Evolutionary conservation across 352 stramenopile species (phyloP).

Genomic region (Aphanomyces cochlioides): DNA sequence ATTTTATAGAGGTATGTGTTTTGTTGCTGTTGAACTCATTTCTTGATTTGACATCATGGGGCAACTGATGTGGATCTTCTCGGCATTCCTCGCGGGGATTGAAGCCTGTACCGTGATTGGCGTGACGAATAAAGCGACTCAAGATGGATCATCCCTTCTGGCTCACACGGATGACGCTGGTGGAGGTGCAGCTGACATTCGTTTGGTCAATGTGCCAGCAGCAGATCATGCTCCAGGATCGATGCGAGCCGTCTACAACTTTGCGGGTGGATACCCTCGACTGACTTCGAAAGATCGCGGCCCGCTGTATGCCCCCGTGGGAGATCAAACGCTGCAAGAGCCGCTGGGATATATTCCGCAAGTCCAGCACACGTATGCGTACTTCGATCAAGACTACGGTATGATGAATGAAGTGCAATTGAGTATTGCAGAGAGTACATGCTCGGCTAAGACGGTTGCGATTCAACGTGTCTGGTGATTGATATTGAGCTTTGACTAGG

Average conservation of each 20-base stretch:
- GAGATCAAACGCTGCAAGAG: constrained; percentile 38
- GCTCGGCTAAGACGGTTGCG: constrained; percentile 59
- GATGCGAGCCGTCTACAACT: constrained; percentile 42
- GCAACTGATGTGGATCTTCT: no score
- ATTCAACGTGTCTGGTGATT: not conserved
- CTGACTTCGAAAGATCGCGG: constrained; percentile 70
- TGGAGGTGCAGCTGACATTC: constrained; percentile 76
- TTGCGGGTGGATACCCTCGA: constrained; percentile 60
- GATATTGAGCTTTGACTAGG: not conserved
- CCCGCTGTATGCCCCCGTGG: constrained; percentile 50
- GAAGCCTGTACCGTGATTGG: constrained; percentile 84
- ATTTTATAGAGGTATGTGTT: no score
- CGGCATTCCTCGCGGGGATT: no score
- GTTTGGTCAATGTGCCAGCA: constrained; percentile 88
- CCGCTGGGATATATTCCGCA: constrained; percentile 88
- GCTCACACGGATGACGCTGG: constrained; percentile 86
- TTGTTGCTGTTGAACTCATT: no score
- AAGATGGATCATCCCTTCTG: constrained; percentile 81
- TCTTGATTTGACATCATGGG: no score
- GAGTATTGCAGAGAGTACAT: constrained; percentile 94
- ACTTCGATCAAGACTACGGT: constrained; percentile 92
- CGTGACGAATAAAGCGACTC: constrained; percentile 67
- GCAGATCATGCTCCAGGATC: constrained; percentile 47
- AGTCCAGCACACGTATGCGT: constrained; percentile 88
- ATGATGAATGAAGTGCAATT: constrained; percentile 95